phyloP scores from a whole-genome alignment of 345 rosid species.

The Corchorus capsularis region DNA sequence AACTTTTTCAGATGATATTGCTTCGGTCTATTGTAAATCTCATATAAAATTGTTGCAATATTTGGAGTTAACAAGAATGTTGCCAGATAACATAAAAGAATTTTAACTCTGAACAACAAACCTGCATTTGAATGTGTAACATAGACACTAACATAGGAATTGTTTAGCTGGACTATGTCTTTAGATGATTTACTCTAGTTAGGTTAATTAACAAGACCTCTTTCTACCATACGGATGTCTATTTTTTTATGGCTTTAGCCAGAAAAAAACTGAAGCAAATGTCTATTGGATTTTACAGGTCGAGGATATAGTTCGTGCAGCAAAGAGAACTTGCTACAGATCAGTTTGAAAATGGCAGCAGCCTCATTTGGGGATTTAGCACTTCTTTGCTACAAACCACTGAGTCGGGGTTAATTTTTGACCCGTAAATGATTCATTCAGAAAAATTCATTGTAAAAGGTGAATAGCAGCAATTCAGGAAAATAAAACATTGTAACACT shows the following conservation, averaged over 20 bases:
- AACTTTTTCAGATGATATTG: not conserved
- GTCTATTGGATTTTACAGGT: constrained; percentile 37
- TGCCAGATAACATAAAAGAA: not conserved
- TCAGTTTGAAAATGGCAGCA: constrained; percentile 35
- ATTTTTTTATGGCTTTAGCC: not conserved
- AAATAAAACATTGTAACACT: not conserved
- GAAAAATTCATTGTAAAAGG: not conserved
- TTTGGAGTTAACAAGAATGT: not conserved
- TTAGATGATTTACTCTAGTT: not conserved
- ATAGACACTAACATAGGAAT: not conserved
- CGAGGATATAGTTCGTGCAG: constrained; percentile 78
- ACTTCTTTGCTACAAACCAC: not conserved
- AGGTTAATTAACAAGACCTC: not conserved
- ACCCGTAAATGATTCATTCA: not conserved
- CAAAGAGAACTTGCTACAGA: constrained; percentile 79
- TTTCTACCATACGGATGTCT: not conserved
- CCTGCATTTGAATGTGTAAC: not conserved
- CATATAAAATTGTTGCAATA: not conserved
- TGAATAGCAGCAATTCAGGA: not conserved
- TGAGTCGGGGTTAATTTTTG: not conserved
- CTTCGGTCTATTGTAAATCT: not conserved
- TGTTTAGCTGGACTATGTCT: not conserved
- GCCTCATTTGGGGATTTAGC: not conserved
- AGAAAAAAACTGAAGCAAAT: not conserved
- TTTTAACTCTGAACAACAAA: not conserved